phyloP scores from a whole-genome alignment of 768 basidiomycete genomes.

The Pisolithus albus region DNA sequence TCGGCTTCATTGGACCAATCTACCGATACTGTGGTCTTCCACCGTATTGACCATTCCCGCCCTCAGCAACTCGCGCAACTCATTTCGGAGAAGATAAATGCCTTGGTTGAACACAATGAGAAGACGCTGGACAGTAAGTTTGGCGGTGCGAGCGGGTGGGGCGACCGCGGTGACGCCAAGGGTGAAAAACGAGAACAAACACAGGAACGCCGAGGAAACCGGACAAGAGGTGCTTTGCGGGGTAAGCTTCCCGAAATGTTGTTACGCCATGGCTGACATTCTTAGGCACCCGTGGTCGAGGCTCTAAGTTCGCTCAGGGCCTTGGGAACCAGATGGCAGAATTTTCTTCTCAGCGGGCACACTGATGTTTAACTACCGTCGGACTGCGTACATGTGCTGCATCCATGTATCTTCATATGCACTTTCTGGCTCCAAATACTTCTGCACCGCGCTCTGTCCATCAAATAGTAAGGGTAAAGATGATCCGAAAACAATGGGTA shows the following conservation, averaged over 20 bases:
- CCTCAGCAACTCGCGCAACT: constrained; percentile 85
- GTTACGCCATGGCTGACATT: neutral
- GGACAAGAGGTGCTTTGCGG: constrained; percentile 45
- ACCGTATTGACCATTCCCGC: constrained; percentile 82
- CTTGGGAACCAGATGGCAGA: constrained; percentile 73
- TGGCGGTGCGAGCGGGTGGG: constrained; percentile 48
- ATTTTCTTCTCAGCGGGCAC: constrained; percentile 15
- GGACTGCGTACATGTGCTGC: no score
- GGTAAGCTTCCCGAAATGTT: constrained; percentile 34
- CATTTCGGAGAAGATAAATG: constrained; percentile 80
- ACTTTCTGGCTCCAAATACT: no score
- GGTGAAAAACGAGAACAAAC: constrained; percentile 78
- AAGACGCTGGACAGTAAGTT: constrained; percentile 82
- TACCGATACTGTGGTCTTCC: constrained; percentile 86
- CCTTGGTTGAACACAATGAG: constrained; percentile 89
- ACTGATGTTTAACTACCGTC: constrained; percentile 7
- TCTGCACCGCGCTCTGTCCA: no score
- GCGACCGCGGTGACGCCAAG: constrained; percentile 51
- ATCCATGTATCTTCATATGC: no score
- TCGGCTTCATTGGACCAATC: constrained; percentile 90
- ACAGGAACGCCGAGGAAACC: constrained; percentile 69
- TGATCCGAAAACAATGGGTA: no score
- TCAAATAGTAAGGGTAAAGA: no score
- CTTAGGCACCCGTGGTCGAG: constrained; percentile 61
- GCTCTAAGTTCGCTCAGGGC: constrained; percentile 77